Conservation (phyloP, 805 yeast species). For the Candida saitoana region DNA sequence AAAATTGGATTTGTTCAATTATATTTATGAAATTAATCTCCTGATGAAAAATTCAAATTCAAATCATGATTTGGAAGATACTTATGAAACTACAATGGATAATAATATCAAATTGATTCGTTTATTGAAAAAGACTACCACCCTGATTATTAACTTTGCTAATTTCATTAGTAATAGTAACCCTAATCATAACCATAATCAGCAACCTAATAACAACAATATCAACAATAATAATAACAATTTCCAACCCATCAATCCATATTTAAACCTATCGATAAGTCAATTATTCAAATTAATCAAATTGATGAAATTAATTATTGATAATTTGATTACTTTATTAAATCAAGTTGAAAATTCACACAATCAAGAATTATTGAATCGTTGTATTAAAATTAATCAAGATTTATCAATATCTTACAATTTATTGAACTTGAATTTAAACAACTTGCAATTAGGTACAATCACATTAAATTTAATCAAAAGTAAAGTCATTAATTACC, state of each 20-base stretch:
- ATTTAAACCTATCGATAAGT: slow-evolving; percentile 28
- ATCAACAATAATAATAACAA: background rate
- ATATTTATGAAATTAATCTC: slow-evolving; percentile 28
- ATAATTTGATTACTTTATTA: slow-evolving; percentile 18
- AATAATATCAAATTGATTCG: slow-evolving; percentile 37
- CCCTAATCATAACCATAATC: slow-evolving; percentile 2
- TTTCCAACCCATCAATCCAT: slow-evolving; percentile 21
- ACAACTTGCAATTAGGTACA: slow-evolving; percentile 22
- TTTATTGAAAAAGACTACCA: slow-evolving; percentile 31
- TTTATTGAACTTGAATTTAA: slow-evolving; percentile 24
- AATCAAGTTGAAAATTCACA: slow-evolving; percentile 8
- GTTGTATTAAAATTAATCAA: slow-evolving; percentile 32
- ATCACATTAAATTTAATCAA: slow-evolving; percentile 19
- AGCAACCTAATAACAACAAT: background rate
- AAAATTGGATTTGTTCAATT: slow-evolving; percentile 35
- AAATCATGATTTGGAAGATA: slow-evolving; percentile 16
- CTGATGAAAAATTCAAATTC: slow-evolving; percentile 7
- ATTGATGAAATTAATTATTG: slow-evolving; percentile 32
- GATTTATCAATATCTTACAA: slow-evolving; percentile 35
- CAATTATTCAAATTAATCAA: slow-evolving; percentile 34
- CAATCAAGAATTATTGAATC: slow-evolving; percentile 23
- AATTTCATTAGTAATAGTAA: slow-evolving; percentile 20
- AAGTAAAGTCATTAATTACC: slow-evolving; percentile 21
- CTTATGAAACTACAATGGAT: slow-evolving; percentile 25
- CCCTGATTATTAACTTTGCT: slow-evolving; percentile 25